Evolutionary conservation across 2,329 filamentous ascomycete genomes (phyloP).

Genomic region (Helicocarpus griseus): DNA sequence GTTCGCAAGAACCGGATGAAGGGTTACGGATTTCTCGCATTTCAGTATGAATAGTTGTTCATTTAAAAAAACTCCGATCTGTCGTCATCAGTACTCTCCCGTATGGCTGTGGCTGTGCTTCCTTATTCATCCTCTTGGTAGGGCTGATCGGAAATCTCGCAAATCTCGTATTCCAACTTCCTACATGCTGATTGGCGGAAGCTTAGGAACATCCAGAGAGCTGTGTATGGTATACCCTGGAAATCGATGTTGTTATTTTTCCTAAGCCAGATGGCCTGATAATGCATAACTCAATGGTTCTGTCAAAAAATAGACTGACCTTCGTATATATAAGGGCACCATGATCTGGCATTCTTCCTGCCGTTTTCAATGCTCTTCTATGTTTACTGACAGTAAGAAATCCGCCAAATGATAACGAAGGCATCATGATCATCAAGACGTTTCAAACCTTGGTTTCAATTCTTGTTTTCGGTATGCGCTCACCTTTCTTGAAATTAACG

Average conservation of each 20-base stretch:
- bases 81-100: background rate
- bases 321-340: background rate
- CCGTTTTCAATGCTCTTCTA: background rate
- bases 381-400: no score
- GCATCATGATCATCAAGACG: background rate
- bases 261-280: background rate
- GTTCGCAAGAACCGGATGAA: no score
- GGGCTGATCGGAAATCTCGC: slow-evolving; percentile 8
- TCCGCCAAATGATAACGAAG: background rate
- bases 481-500: background rate
- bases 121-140: background rate
- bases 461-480: background rate
- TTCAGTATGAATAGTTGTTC: no score
- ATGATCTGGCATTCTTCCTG: background rate
- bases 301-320: background rate
- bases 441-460: background rate
- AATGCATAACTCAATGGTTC: background rate
- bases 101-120: background rate
- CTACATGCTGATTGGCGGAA: background rate
- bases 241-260: background rate
- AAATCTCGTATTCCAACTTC: slow-evolving; percentile 11
- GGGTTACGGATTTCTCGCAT: background rate
- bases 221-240: background rate
- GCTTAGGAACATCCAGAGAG: background rate
- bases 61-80: no score